A percentile compares a stretch with the other conserved stretches of the same genome.
Evolutionary conservation across 495 filamentous ascomycete species (phyloP).

Genomic region (Penicillium coprophilum): DNA sequence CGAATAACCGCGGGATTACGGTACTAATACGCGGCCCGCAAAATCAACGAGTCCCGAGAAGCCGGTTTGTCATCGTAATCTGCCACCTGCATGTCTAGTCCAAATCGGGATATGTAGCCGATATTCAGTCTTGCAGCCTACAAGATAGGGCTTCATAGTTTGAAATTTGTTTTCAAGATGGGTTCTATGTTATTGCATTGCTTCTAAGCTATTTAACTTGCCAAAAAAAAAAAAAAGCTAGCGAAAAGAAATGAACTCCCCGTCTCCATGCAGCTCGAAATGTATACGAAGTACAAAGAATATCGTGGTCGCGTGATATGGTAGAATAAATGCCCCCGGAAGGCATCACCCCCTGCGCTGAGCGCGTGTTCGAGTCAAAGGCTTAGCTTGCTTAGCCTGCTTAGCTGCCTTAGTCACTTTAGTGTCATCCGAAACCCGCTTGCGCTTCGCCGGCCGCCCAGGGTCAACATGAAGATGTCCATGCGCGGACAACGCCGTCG

Average conservation of each 20-base stretch:
- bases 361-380: conserved; percentile 47
- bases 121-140: not conserved
- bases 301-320: conserved; percentile 13
- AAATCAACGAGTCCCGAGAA: conserved; percentile 21
- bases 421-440: conserved; percentile 49
- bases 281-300: conserved; percentile 25
- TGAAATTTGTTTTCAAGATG: too few species aligned
- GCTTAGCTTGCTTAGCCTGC: conserved; percentile 49
- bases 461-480: conserved; percentile 83
- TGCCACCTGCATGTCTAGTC: not conserved
- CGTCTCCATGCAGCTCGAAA: conserved; percentile 22
- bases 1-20: conserved; percentile 20
- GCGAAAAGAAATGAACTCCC: conserved; percentile 9
- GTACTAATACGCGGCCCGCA: conserved; percentile 17
- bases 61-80: conserved; percentile 26
- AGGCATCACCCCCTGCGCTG: conserved; percentile 37
- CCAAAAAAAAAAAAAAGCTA: conserved; percentile 3
- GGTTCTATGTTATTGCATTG: conserved; percentile 21
- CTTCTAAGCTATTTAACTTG: conserved; percentile 9
- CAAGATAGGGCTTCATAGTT: too few species aligned
- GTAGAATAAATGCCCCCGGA: not conserved
- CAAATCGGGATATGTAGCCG: not conserved
- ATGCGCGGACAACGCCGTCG: conserved; percentile 67
- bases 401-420: conserved; percentile 43
- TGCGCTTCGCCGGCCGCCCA: conserved; percentile 63